phyloP scores from a whole-genome alignment of 108 stramenopile genomes.

The Pseudonitzschia pungens region DNA sequence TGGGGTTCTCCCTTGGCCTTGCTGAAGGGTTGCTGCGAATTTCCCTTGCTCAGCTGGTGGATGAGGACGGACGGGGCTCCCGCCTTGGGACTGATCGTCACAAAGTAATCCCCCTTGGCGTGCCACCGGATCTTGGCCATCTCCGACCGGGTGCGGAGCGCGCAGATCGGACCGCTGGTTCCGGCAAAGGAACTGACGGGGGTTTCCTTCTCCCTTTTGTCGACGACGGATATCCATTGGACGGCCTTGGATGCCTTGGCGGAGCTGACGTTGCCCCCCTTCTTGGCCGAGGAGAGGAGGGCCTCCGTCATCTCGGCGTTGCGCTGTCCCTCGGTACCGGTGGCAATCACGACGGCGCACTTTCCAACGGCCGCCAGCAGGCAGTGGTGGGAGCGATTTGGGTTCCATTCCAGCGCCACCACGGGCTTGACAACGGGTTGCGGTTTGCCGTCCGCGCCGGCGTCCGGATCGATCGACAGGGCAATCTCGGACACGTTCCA shows the following conservation, averaged over 20 bases:
- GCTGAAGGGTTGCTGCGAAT: conserved; percentile 93
- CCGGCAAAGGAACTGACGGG: conserved; percentile 56
- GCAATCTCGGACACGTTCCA: conserved; percentile 62
- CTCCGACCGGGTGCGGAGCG: conserved; percentile 63
- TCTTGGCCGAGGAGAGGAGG: conserved; percentile 62
- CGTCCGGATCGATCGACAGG: conserved; percentile 32
- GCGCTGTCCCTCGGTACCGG: conserved; percentile 82
- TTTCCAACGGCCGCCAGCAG: conserved; percentile 76
- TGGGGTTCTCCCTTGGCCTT: conserved; percentile 89
- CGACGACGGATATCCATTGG: conserved; percentile 51
- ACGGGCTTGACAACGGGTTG: conserved; percentile 46
- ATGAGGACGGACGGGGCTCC: conserved; percentile 87
- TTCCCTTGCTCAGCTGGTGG: conserved; percentile 92
- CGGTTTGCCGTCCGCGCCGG: conserved; percentile 10
- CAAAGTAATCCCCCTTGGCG: conserved; percentile 97
- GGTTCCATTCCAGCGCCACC: conserved; percentile 89
- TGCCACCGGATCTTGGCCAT: conserved; percentile 89
- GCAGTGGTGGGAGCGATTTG: conserved; percentile 85
- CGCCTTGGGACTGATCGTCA: conserved; percentile 84
- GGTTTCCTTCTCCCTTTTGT: conserved; percentile 18
- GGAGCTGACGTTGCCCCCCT: conserved; percentile 69
- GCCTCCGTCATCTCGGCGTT: conserved; percentile 87
- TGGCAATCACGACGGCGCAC: conserved; percentile 83
- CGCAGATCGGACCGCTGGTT: conserved; percentile 57
- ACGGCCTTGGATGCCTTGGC: conserved; percentile 83